Conservation (phyloP, 345 rosid genomes). For the Citropsis articulata region DNA sequence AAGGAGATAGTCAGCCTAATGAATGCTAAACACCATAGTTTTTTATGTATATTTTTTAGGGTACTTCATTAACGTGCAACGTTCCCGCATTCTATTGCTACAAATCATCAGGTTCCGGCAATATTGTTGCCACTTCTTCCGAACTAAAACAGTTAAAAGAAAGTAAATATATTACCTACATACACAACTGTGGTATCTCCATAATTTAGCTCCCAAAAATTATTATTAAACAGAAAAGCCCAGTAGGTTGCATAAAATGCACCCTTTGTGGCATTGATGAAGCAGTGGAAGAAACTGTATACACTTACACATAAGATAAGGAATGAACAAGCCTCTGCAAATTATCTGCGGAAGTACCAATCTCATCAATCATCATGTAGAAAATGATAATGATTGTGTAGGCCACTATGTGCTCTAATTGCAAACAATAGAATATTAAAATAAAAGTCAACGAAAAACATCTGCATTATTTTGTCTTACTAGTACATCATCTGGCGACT, state of each 20-base stretch:
- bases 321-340: conserved; percentile 34
- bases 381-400: conserved; percentile 27
- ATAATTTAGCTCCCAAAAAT: not conserved
- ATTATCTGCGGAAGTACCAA: conserved; percentile 25
- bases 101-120: not conserved
- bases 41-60: no score
- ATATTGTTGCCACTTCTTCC: no score
- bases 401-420: conserved; percentile 31
- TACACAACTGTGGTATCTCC: conserved; percentile 35
- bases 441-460: not conserved
- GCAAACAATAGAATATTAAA: not conserved
- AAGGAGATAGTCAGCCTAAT: no score
- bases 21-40: not conserved
- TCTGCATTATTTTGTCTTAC: not conserved
- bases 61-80: no score
- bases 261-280: not conserved
- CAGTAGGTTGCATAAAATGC: not conserved
- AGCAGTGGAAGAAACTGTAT: not conserved
- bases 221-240: not conserved
- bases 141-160: not conserved
- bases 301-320: conserved; percentile 30
- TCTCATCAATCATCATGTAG: conserved; percentile 29
- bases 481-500: no score
- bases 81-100: not conserved
- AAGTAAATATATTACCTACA: conserved; percentile 20